Conservation (phyloP, 2,329 filamentous ascomycete species). For the Tolypocladium ovalisporum region DNA sequence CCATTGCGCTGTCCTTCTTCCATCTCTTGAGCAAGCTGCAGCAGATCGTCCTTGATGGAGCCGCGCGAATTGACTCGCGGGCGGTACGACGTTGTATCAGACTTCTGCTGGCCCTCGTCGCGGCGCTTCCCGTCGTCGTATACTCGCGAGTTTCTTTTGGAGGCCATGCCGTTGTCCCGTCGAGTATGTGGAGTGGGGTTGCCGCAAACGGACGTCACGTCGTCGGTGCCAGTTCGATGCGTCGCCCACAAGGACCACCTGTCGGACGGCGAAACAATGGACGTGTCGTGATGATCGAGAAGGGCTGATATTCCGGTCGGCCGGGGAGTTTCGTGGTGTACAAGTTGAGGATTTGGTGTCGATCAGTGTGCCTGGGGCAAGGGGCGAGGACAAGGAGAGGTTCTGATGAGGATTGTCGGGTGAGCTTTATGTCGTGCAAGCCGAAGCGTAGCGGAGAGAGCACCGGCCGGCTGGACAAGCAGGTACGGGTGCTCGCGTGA, state of each 20-base stretch:
- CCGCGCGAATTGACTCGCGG: slow-evolving; percentile 18
- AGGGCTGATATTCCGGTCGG: not conserved
- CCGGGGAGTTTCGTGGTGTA: not conserved
- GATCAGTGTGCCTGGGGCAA: not conserved
- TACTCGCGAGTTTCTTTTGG: slow-evolving; percentile 12
- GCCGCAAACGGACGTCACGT: not conserved
- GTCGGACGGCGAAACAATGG: not conserved
- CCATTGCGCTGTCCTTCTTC: slow-evolving; percentile 12
- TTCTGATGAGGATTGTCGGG: not conserved
- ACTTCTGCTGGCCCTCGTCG: slow-evolving; percentile 5
- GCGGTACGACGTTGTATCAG: slow-evolving; percentile 11
- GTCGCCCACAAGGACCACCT: not conserved
- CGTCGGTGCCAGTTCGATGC: not conserved
- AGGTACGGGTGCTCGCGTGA: not conserved
- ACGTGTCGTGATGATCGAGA: not conserved
- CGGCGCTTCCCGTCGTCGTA: slow-evolving; percentile 9
- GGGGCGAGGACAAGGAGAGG: not conserved
- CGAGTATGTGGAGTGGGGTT: not conserved
- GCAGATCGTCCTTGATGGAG: slow-evolving; percentile 15
- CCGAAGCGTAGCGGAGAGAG: not conserved
- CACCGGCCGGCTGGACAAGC: not conserved
- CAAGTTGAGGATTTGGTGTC: not conserved
- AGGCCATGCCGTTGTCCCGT: slow-evolving; percentile 7
- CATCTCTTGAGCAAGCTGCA: slow-evolving; percentile 9
- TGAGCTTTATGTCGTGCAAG: not conserved